phyloP scores from a whole-genome alignment of 2,329 filamentous ascomycete genomes.

The Myriangium duriaei region DNA sequence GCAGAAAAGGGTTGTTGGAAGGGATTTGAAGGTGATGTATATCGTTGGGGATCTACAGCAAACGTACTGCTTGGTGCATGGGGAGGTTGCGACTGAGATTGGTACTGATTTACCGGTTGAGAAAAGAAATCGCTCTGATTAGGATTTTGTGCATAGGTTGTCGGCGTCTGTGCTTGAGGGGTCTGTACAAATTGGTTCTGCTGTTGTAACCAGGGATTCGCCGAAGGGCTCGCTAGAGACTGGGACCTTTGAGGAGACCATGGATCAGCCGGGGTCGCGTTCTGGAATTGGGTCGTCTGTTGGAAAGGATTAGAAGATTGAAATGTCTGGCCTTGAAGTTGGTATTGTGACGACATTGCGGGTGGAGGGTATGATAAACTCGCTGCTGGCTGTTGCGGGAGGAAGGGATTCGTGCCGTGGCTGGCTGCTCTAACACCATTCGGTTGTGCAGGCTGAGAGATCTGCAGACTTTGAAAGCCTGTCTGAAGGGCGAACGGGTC shows the following conservation, averaged over 20 bases:
- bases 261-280: slow-evolving; percentile 24
- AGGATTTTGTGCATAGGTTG: slow-evolving; percentile 16
- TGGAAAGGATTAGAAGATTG: slow-evolving; percentile 30
- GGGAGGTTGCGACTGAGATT: slow-evolving; percentile 14
- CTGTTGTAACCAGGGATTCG: slow-evolving; percentile 17
- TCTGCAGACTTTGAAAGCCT: slow-evolving; percentile 58
- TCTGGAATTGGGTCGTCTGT: slow-evolving; percentile 29
- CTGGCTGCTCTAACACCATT: background rate
- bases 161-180: slow-evolving; percentile 17
- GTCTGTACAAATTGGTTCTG: slow-evolving; percentile 30
- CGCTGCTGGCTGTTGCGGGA: slow-evolving; percentile 16
- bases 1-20: slow-evolving; percentile 23
- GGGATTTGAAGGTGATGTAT: slow-evolving; percentile 18
- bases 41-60: background rate
- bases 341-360: slow-evolving; percentile 12
- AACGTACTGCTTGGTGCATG: slow-evolving; percentile 14
- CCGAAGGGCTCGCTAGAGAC: slow-evolving; percentile 14
- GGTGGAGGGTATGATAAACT: slow-evolving; percentile 6
- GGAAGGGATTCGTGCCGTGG: slow-evolving; percentile 20
- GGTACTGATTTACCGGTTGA: slow-evolving; percentile 16
- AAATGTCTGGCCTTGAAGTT: slow-evolving; percentile 13
- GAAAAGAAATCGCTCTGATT: slow-evolving; percentile 18
- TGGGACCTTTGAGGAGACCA: slow-evolving; percentile 11
- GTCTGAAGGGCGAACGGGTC: slow-evolving; percentile 19
- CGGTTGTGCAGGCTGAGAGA: slow-evolving; percentile 32